A percentile compares a stretch with the other conserved stretches of the same genome.
Evolutionary conservation across 1,284 basidiomycete genomes (phyloP).

Genomic region (Puccinia polysora): DNA sequence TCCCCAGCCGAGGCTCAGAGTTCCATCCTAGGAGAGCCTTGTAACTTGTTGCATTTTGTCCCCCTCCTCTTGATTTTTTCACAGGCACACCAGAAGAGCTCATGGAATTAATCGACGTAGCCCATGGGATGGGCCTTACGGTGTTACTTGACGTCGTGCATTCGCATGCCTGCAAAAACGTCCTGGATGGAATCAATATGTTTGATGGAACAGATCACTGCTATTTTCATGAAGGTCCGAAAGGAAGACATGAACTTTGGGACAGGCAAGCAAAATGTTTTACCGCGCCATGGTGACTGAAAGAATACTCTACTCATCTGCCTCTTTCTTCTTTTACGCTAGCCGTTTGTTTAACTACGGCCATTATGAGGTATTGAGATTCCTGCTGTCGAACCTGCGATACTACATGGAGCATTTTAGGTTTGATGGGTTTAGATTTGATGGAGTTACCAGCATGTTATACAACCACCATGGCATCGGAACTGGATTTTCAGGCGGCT

Average conservation of each 20-base stretch:
- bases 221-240: constrained; percentile 90
- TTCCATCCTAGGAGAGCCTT: no score
- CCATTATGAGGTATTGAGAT: constrained; percentile 84
- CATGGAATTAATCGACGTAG: constrained; percentile 89
- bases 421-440: constrained; percentile 97
- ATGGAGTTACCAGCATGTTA: constrained; percentile 99
- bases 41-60: not conserved
- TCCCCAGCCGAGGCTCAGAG: not conserved
- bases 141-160: constrained; percentile 95
- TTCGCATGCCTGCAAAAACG: constrained; percentile 96
- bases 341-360: constrained; percentile 92
- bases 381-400: constrained; percentile 87
- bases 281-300: not conserved
- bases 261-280: constrained; percentile 58
- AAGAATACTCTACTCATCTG: not conserved
- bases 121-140: constrained; percentile 84
- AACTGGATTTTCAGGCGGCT: constrained; percentile 91
- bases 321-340: not conserved
- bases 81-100: constrained; percentile 80
- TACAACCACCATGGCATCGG: constrained; percentile 96
- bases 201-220: constrained; percentile 94
- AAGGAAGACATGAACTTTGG: constrained; percentile 92
- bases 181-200: constrained; percentile 87
- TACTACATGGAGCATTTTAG: constrained; percentile 93
- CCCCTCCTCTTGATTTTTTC: not conserved